Percentiles rank a stretch among this genome's conserved stretches.
Conservation (phyloP, 495 filamentous ascomycete species). For the Parathielavia appendiculata region DNA sequence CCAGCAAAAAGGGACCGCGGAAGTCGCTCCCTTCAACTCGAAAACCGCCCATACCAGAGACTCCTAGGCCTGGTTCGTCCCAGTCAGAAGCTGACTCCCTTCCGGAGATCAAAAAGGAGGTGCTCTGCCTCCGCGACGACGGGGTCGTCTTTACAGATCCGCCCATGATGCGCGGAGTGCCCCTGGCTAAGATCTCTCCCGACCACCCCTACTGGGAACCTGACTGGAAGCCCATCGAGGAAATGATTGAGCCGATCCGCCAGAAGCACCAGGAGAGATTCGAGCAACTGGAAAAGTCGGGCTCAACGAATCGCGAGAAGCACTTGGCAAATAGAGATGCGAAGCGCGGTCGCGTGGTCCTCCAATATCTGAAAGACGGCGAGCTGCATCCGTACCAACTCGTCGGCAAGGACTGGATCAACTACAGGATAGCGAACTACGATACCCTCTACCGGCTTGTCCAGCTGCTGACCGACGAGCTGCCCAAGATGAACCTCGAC, state of each 20-base stretch:
- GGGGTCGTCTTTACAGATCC: slow-evolving; percentile 38
- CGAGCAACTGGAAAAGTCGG: slow-evolving; percentile 22
- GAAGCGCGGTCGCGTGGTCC: slow-evolving; percentile 41
- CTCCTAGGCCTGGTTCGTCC: neutral
- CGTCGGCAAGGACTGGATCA: slow-evolving; percentile 39
- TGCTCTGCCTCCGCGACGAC: slow-evolving; percentile 36
- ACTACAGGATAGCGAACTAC: slow-evolving; percentile 40
- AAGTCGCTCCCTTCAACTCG: slow-evolving; percentile 25
- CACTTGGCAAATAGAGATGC: slow-evolving; percentile 44
- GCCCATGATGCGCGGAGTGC: slow-evolving; percentile 40
- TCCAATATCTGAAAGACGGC: slow-evolving; percentile 40
- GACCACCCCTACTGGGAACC: slow-evolving; percentile 45
- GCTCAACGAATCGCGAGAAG: slow-evolving; percentile 32
- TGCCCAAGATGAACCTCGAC: slow-evolving; percentile 43
- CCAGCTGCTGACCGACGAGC: slow-evolving; percentile 40
- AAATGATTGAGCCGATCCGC: slow-evolving; percentile 28
- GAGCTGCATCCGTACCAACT: slow-evolving; percentile 48
- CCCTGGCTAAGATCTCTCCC: slow-evolving; percentile 39
- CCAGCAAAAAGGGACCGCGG: slow-evolving; percentile 10
- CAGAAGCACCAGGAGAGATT: slow-evolving; percentile 38
- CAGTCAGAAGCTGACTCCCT: slow-evolving; percentile 6
- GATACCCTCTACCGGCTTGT: slow-evolving; percentile 46
- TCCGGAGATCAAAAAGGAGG: slow-evolving; percentile 37
- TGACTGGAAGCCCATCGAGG: slow-evolving; percentile 38
- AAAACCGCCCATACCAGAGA: slow-evolving; percentile 7